These are phyloP conservation scores for Trichophyton verrucosum DNA, from an alignment of 2,329 filamentous ascomycete species.

Conservation along the genomic window DNA sequence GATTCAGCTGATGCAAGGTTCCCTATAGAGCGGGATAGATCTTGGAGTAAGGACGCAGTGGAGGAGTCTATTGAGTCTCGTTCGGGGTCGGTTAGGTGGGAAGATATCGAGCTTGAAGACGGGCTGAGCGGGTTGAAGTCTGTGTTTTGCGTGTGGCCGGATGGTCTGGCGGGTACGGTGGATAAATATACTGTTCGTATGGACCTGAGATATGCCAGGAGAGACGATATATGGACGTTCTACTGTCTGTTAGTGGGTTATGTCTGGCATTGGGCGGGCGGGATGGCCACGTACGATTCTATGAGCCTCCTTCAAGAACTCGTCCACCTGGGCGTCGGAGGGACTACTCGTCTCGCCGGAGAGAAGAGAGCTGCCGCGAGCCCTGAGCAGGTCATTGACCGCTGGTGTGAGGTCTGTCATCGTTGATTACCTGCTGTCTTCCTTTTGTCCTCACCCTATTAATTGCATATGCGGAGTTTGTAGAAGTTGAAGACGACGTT, in stretches of 20 bases:
- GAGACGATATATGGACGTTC: conserved; percentile 73
- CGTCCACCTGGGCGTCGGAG: conserved; percentile 46
- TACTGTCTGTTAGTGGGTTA: conserved; percentile 25
- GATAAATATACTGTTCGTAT: conserved; percentile 89
- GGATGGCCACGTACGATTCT: conserved; percentile 55
- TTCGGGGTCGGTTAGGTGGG: conserved; percentile 62
- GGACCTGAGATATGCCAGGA: conserved; percentile 65
- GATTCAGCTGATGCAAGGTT: conserved; percentile 71
- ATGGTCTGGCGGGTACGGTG: conserved; percentile 53
- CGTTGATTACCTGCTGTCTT: neutral
- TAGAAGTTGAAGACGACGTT: too few relatives aligned
- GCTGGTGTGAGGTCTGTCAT: conserved; percentile 34
- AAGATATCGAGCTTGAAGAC: conserved; percentile 14
- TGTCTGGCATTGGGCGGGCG: neutral
- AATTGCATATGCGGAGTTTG: too few relatives aligned
- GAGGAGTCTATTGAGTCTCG: conserved; percentile 78
- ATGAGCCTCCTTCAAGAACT: conserved; percentile 88
- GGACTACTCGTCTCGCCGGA: conserved; percentile 16
- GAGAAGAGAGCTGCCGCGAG: conserved; percentile 27
- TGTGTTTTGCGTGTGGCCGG: conserved; percentile 26
- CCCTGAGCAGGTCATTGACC: conserved; percentile 25
- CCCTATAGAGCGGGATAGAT: conserved; percentile 70
- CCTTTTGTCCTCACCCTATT: too few relatives aligned
- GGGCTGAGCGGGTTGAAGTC: conserved; percentile 22
- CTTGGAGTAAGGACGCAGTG: conserved; percentile 71